These are phyloP conservation scores for Nematocida ironsii DNA, from an alignment of 371 early-diverging fungal genomes.

Conservation along the genomic window DNA sequence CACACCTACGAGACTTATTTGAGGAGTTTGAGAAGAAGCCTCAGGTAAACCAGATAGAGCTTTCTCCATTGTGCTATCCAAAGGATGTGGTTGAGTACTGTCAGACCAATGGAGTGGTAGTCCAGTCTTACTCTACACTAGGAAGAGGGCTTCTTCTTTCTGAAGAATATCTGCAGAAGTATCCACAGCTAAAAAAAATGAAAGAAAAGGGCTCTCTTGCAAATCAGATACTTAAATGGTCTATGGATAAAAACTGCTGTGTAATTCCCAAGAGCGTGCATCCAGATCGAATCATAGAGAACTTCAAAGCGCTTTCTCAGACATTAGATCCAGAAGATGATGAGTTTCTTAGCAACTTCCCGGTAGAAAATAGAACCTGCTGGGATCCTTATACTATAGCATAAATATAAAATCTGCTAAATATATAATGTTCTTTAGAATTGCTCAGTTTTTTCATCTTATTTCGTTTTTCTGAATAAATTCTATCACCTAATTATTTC, in stretches of 20 bases:
- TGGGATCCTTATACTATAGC: slow-evolving; percentile 54
- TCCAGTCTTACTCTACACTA: slow-evolving; percentile 81
- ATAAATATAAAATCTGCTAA: not conserved
- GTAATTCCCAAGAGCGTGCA: slow-evolving; percentile 64
- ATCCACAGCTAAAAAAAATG: slow-evolving; percentile 36
- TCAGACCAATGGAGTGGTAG: slow-evolving; percentile 73
- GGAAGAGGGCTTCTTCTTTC: slow-evolving; percentile 73
- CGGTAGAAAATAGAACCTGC: slow-evolving; percentile 51
- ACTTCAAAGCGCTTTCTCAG: slow-evolving; percentile 57
- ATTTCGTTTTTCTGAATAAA: no score
- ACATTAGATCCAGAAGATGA: slow-evolving; percentile 28
- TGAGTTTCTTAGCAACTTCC: slow-evolving; percentile 26
- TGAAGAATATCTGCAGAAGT: slow-evolving; percentile 61
- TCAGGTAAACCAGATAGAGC: slow-evolving; percentile 79
- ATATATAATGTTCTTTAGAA: no score
- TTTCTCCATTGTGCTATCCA: slow-evolving; percentile 81
- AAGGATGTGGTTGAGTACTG: slow-evolving; percentile 73
- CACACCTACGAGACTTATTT: slow-evolving; percentile 73
- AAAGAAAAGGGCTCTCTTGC: slow-evolving; percentile 72
- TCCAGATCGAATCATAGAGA: slow-evolving; percentile 60
- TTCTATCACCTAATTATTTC: no score
- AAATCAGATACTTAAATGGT: slow-evolving; percentile 77
- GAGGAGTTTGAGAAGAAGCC: slow-evolving; percentile 75
- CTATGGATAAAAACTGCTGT: slow-evolving; percentile 70
- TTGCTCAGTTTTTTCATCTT: no score